These are phyloP conservation scores for Trametes cingulata DNA, from an alignment of 768 basidiomycete species.

Conservation along the genomic window DNA sequence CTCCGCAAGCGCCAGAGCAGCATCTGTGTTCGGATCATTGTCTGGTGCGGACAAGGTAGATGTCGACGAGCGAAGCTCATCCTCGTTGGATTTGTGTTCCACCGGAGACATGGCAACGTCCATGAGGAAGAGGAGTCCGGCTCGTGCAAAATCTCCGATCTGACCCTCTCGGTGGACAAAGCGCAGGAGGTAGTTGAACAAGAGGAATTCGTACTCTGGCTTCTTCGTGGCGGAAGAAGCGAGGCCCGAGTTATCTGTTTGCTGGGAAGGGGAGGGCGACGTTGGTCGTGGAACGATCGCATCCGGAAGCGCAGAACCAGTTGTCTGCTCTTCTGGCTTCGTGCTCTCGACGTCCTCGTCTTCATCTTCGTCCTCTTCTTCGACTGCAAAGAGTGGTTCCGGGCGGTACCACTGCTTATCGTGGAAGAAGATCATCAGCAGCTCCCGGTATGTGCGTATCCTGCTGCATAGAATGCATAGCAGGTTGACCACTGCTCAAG, in stretches of 20 bases:
- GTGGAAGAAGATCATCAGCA: constrained; percentile 97
- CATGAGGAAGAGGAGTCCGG: constrained; percentile 91
- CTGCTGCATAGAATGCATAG: constrained; percentile 91
- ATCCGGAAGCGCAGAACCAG: constrained; percentile 1
- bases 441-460: constrained; percentile 83
- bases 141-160: constrained; percentile 91
- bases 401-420: constrained; percentile 87
- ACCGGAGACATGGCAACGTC: constrained; percentile 92
- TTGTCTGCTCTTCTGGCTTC: constrained; percentile 24
- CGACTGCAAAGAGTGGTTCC: constrained; percentile 71
- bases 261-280: constrained; percentile 66
- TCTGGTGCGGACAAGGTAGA: constrained; percentile 31
- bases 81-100: constrained; percentile 45
- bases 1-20: constrained; percentile 84
- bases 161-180: constrained; percentile 94
- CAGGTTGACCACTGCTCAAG: constrained; percentile 75
- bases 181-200: constrained; percentile 94
- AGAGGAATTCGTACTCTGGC: constrained; percentile 90
- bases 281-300: constrained; percentile 30
- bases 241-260: constrained; percentile 53
- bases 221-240: constrained; percentile 51
- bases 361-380: constrained; percentile 71
- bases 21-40: constrained; percentile 79
- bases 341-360: constrained; percentile 51
- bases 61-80: constrained; percentile 28